Percentiles rank a stretch among this genome's conserved stretches.
Conservation (phyloP, 192 early-diverging fungal species). For the Backusella tarrabulga region DNA sequence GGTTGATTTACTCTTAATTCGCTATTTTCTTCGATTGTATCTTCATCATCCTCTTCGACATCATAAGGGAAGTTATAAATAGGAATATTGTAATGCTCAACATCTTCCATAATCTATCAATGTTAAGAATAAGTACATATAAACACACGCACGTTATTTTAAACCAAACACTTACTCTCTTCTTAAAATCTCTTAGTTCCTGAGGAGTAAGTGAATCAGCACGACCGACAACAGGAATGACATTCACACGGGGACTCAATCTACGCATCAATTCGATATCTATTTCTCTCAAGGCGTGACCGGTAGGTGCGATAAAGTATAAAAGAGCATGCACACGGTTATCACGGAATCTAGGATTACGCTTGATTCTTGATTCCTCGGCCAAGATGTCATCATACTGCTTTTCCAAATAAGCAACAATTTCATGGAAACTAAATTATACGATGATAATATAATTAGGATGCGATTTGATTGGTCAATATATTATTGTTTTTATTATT, state of each 20-base stretch:
- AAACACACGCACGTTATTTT: constrained; percentile 4
- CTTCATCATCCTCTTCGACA: constrained; percentile 95
- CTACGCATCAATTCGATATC: constrained; percentile 93
- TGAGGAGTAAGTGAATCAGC: constrained; percentile 88
- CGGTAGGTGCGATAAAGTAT: constrained; percentile 98
- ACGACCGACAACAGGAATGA: constrained; percentile 93
- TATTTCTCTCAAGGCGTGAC: constrained; percentile 94
- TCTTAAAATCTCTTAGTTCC: constrained; percentile 88
- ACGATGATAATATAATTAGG: background rate
- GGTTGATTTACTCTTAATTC: constrained; percentile 64
- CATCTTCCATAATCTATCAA: constrained; percentile 88
- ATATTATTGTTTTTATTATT: background rate
- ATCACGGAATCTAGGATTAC: constrained; percentile 90
- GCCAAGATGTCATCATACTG: constrained; percentile 95
- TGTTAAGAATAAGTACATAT: constrained; percentile 39
- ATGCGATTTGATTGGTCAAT: background rate
- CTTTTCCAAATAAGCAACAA: constrained; percentile 89
- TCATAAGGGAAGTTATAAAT: constrained; percentile 98
- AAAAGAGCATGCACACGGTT: constrained; percentile 94
- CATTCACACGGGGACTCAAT: constrained; percentile 89
- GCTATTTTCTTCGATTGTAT: constrained; percentile 97
- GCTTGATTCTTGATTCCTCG: constrained; percentile 83
- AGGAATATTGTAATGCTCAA: constrained; percentile 91
- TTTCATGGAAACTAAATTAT: constrained; percentile 77
- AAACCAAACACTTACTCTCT: constrained; percentile 44